Base-by-base conservation (phyloP, 2,329 filamentous ascomycete genomes). In the Trichoderma sp. region DNA sequence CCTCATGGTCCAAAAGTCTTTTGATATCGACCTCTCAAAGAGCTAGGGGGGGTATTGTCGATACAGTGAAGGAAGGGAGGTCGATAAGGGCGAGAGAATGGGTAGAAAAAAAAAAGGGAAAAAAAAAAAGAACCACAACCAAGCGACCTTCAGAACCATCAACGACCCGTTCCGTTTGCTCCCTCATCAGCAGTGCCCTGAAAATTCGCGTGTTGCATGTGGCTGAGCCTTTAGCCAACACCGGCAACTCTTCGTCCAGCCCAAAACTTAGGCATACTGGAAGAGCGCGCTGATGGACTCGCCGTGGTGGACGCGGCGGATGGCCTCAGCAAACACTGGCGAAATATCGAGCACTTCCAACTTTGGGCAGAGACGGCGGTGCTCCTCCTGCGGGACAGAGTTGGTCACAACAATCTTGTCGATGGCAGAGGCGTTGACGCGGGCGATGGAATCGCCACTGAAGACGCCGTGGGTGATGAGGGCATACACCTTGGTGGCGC, bases 201-300 rank as follows among this genome's bases (percentile, higher is more conserved):
- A 59, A 17, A 21, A 21, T 39, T 65, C 30, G 63, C 43, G 55
- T 48, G 41, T 24, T 59, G 54, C 19, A 54, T 52, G 3, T 10
- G 34, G 50, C 50, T 51, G 58, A 63, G 28, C 41, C 45, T 57
- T 17, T 5, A 50, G 34, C 30, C 26, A 19, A 26, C 7, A 62
- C n/a, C 43, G 63, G 45, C 65, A 60, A 10, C 51, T 59, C 51
- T 39, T 28, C 44, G 19, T 39, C 50, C 51, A 39, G 50, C 15
- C 50, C 17, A 45, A 45, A 14, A 10, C 26, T 69, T 54, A 74
- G 69, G 69, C 67, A 66, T 77, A 75, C 71, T 78, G 76, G 69
- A 99, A 99, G 59, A 99, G 84, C 67, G 95, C 92, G 76, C 93
- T 97, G 79, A 99, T 97, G 74, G 92, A 97, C 81, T 99, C 95